Conservation (phyloP, 2,329 filamentous ascomycete genomes). For the Elsinoe necatrix region DNA sequence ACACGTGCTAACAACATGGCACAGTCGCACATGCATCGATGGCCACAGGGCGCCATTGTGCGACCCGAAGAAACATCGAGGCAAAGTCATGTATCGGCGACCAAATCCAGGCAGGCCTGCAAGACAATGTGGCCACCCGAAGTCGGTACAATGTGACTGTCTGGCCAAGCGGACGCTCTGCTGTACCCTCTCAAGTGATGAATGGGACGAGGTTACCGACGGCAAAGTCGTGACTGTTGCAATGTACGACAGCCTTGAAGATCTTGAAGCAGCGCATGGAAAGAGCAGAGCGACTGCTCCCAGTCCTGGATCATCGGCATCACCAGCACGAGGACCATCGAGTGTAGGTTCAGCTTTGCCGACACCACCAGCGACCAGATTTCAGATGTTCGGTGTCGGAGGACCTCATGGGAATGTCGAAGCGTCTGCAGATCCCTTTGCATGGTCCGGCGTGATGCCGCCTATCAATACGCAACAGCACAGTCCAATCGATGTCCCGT, state of each 20-base stretch:
- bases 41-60: slow-evolving; percentile 19
- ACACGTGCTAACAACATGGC: slow-evolving; percentile 13
- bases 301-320: background rate
- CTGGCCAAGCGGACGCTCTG: slow-evolving; percentile 15
- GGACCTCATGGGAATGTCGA: slow-evolving; percentile 11
- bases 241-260: slow-evolving; percentile 17
- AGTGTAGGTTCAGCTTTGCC: background rate
- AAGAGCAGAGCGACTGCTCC: background rate
- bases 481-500: background rate
- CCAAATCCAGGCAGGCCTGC: slow-evolving; percentile 17
- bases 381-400: slow-evolving; percentile 15
- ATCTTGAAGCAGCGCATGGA: slow-evolving; percentile 1
- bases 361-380: background rate
- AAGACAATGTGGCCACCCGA: slow-evolving; percentile 17
- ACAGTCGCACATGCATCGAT: slow-evolving; percentile 16
- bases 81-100: slow-evolving; percentile 17
- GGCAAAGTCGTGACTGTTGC: slow-evolving; percentile 7
- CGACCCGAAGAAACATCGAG: slow-evolving; percentile 17
- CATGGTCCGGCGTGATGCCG: slow-evolving; percentile 8
- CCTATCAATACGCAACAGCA: background rate
- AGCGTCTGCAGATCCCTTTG: background rate
- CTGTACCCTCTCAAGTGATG: slow-evolving; percentile 1
- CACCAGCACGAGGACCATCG: background rate
- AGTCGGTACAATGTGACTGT: slow-evolving; percentile 16
- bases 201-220: slow-evolving; percentile 16